phyloP scores from a whole-genome alignment of 176 grass and related monocot species.

The Oryza punctata region DNA sequence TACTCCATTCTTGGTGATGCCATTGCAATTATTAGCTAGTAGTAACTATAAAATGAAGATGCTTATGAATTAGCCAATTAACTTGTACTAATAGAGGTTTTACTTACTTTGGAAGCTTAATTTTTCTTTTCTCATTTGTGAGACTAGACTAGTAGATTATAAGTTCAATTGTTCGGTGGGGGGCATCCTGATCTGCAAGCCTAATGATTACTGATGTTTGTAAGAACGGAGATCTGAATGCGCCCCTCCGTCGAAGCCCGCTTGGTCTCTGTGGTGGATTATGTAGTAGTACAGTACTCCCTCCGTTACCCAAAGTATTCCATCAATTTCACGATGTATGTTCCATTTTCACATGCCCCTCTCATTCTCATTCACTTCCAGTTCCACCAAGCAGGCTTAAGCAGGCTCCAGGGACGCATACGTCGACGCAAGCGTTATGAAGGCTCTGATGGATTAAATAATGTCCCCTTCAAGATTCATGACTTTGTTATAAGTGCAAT shows the following conservation, averaged over 20 bases:
- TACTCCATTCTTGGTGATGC: neutral
- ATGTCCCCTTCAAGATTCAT: neutral
- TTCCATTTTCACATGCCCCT: neutral
- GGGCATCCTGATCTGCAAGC: neutral
- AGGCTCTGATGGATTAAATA: neutral
- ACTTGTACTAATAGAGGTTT: neutral
- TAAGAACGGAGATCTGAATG: constrained; percentile 31
- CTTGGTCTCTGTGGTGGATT: neutral
- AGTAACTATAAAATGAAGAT: neutral
- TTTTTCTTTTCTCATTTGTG: neutral
- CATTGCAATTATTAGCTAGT: neutral
- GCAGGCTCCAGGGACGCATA: neutral
- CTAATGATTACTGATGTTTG: constrained; percentile 33
- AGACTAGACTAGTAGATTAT: too few relatives aligned
- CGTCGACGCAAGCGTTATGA: constrained; percentile 14
- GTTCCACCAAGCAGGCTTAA: constrained; percentile 8
- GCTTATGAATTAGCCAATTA: neutral
- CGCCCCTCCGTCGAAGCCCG: constrained; percentile 1
- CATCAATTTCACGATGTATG: neutral
- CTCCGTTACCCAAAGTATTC: neutral
- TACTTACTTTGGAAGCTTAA: neutral
- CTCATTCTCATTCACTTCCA: neutral
- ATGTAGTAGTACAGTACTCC: neutral
- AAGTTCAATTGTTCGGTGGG: neutral
- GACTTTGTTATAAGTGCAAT: neutral